A percentile compares a stretch with the other conserved stretches of the same genome.
phyloP scores from a whole-genome alignment of 352 stramenopile species.

The Pythium dissimile region DNA sequence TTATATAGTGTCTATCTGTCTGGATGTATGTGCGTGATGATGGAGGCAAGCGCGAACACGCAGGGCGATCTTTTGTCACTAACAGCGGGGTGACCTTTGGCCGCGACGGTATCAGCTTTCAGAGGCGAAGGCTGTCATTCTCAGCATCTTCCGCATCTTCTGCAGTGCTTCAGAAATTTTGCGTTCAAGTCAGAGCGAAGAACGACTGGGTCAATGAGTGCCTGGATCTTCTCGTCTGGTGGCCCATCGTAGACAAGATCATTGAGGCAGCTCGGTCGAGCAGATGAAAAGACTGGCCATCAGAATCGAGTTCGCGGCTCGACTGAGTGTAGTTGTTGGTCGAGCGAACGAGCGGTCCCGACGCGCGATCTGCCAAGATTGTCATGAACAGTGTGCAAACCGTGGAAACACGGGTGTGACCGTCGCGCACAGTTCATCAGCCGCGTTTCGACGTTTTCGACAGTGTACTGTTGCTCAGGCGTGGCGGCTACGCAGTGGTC shows the following conservation, averaged over 20 bases:
- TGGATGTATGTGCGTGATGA: too few species aligned
- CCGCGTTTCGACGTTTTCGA: slow-evolving; percentile 79
- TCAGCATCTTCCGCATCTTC: too few species aligned
- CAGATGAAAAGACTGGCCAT: slow-evolving; percentile 52
- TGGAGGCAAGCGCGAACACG: too few species aligned
- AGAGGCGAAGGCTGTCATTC: too few species aligned
- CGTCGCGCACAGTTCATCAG: slow-evolving; percentile 90
- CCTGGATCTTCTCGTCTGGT: neutral
- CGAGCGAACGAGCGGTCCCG: slow-evolving; percentile 79
- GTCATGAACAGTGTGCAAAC: slow-evolving; percentile 86
- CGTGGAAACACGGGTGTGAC: slow-evolving; percentile 67
- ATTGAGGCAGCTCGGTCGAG: slow-evolving; percentile 36
- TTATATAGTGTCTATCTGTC: too few species aligned
- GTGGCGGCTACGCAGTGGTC: slow-evolving; percentile 67
- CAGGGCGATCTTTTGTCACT: too few species aligned
- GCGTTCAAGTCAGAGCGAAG: slow-evolving; percentile 11
- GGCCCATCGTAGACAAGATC: slow-evolving; percentile 12
- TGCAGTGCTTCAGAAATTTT: too few species aligned
- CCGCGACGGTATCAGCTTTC: neutral
- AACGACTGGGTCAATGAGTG: slow-evolving; percentile 20
- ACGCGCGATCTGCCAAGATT: slow-evolving; percentile 78
- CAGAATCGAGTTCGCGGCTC: slow-evolving; percentile 67
- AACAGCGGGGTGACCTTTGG: too few species aligned
- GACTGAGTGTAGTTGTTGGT: slow-evolving; percentile 85
- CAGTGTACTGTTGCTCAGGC: slow-evolving; percentile 17